These are phyloP conservation scores for Aspergillus fructus DNA, from an alignment of 2,329 filamentous ascomycete genomes.

Conservation along the genomic window DNA sequence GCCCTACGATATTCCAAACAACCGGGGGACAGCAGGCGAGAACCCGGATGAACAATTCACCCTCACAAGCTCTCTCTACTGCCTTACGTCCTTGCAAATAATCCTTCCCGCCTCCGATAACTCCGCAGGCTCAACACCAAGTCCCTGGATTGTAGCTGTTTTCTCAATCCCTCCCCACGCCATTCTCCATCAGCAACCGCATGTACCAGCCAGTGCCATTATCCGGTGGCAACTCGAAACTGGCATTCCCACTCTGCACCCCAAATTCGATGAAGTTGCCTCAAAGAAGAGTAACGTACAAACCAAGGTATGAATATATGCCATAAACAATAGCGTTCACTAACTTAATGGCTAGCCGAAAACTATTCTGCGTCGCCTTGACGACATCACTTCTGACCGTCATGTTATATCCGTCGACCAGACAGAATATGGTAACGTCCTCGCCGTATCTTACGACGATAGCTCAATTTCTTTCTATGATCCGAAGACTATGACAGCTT, in stretches of 20 bases:
- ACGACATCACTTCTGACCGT: slow-evolving; percentile 69
- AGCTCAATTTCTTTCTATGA: slow-evolving; percentile 80
- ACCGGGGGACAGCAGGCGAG: slow-evolving; percentile 22
- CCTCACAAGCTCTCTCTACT: slow-evolving; percentile 45
- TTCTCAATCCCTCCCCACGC: slow-evolving; percentile 62
- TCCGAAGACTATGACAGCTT: slow-evolving; percentile 67
- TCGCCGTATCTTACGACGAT: slow-evolving; percentile 75
- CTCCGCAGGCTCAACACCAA: slow-evolving; percentile 52
- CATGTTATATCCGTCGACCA: slow-evolving; percentile 67
- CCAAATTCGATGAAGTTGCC: slow-evolving; percentile 74
- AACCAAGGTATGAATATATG: slow-evolving; percentile 29
- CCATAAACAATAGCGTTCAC: background rate
- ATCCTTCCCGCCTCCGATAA: slow-evolving; percentile 65
- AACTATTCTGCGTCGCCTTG: slow-evolving; percentile 61
- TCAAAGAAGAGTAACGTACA: slow-evolving; percentile 59
- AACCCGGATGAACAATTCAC: slow-evolving; percentile 24
- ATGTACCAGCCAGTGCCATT: slow-evolving; percentile 70
- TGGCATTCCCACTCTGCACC: slow-evolving; percentile 65
- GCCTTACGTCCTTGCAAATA: slow-evolving; percentile 73
- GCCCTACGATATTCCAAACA: slow-evolving; percentile 31
- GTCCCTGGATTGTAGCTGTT: slow-evolving; percentile 68
- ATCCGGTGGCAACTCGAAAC: slow-evolving; percentile 78
- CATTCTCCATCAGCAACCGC: slow-evolving; percentile 57
- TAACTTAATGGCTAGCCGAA: slow-evolving; percentile 36
- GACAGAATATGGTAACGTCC: slow-evolving; percentile 67